Base-by-base conservation (phyloP, 2,329 filamentous ascomycete genomes). In the Didymella segeticola region DNA sequence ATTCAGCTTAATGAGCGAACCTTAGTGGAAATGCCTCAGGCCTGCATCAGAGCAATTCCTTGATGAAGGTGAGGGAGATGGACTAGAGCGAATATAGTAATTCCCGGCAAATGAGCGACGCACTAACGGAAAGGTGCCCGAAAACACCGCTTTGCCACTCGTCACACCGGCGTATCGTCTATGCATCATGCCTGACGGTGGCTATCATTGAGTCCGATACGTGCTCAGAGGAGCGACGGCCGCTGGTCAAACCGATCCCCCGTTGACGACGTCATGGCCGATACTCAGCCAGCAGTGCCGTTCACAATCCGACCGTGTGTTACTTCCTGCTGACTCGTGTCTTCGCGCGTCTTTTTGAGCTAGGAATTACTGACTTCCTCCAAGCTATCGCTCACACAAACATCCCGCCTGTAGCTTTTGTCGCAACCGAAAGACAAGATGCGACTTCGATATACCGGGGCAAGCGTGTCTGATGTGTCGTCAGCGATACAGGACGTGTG, bases 391-490 rank as follows among this genome's bases (percentile, higher is more conserved):
- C 9, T 55, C 52, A 8, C 60, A 61, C 20, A 58, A 49, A 22
- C 46, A 57, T 10, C 54, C 61, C 4, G 58, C 61, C 12, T 61
- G 61, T 42, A 43, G 49, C 20, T 43, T 47, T 22, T 63, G 61
- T 27, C 58, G 61, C 8, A 47, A 50, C 19, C 47, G 61, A 9
- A 63, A 58, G 49, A 47, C 53, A 7, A 51, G 61, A 26, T 63
- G 61, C 22, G 54, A 61, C 11, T 53, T 63, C 17, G 60, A 63
- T 17, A n/a, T 55, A 14, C 46, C 56, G 10, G 53, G 51, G 14
- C 42, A 57, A 46, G 15, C 60, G 20, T 65, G 60, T 30, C 50
- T 55, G 15, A 57, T 58, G 29, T 63, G 60, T 46, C 60, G 60
- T 11, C 53, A 60, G 17, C 51, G 49, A 12, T 47, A 53, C 17